phyloP scores from a whole-genome alignment of 2,329 filamentous ascomycete species.

The Proliferodiscus dingleyae region DNA sequence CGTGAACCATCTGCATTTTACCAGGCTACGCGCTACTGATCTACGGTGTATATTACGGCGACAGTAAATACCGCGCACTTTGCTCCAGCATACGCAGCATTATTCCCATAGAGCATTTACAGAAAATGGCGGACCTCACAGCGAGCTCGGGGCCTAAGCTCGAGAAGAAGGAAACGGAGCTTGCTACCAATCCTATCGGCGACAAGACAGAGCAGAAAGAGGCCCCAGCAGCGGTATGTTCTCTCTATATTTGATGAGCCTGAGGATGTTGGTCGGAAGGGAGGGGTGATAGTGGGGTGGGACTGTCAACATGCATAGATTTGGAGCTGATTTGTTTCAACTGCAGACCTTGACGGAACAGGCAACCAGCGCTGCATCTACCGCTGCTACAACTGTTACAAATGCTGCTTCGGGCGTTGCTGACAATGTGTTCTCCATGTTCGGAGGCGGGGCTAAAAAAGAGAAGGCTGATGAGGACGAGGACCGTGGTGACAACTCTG shows the following conservation, averaged over 20 bases:
- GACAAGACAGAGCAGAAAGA: constrained; percentile 21
- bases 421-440: constrained; percentile 91
- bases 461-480: constrained; percentile 82
- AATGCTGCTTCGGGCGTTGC: constrained; percentile 37
- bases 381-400: constrained; percentile 37
- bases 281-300: constrained; percentile 7
- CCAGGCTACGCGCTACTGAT: background rate
- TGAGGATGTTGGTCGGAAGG: background rate
- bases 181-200: constrained; percentile 35
- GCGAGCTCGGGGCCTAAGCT: constrained; percentile 34
- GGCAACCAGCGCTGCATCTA: constrained; percentile 33
- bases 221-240: constrained; percentile 21
- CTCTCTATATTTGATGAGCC: background rate
- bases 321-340: constrained; percentile 3
- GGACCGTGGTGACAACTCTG: constrained; percentile 80
- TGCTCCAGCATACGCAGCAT: constrained; percentile 1
- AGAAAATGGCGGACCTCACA: constrained; percentile 32
- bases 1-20: constrained; percentile 1
- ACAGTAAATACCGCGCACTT: constrained; percentile 8
- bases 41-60: constrained; percentile 8
- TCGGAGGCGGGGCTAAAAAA: constrained; percentile 95
- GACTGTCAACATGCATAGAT: background rate
- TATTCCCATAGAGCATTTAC: constrained; percentile 18
- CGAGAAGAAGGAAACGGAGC: constrained; percentile 39
- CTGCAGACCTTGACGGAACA: constrained; percentile 29